Evolutionary conservation across 805 yeast genomes (phyloP), one percentile per base, ranked within the genome.

Genomic region (Candida boleticola): DNA sequence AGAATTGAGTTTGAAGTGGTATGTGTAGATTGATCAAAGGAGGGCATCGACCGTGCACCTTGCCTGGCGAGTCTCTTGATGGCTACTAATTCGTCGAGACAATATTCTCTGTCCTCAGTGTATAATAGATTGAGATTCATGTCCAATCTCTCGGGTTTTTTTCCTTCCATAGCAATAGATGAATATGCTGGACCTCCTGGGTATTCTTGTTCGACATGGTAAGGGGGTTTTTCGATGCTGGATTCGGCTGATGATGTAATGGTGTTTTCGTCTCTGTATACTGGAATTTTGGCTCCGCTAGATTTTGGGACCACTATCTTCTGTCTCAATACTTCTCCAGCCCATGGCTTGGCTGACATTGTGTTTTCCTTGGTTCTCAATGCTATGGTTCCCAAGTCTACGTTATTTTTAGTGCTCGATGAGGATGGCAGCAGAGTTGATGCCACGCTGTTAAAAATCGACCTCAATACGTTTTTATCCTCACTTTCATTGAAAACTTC

Each of bases 361-460:
- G 58, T 62, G 54, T 88, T 88, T 56, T 88, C 96, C 57, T 86
- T 86, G 36, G 71, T 68, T 40, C 86, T 59, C 13, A 66, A 58
- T 7, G 64, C 65, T 1, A 77, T 59, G 0, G 81, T 51, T 5
- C 80, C 87, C 19, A 81, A 55, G 36, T 71, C 74, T 76, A 82
- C 67, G 1, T 68, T 69, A 4, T 63, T 62, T 4, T 52, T 45
- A 19, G 36, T 51, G 14, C 14, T 29, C 27, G 11, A 7, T 23
- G 27, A 23, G 10, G 7, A 11, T 23, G 27, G 27, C 5, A 44
- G 3, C 3, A 10, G 18, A 29, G 21, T 20, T 13, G 16, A 23
- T 13, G 41, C 16, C 2, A 36, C 42, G 32, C 45, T 44, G 7
- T 50, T 44, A 43, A 66, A 64, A 11, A 64, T 52, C 3, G 58